A percentile compares a stretch with the other conserved stretches of the same genome.
Conservation (phyloP, 106 monocot species). For the Acorus calamus region DNA sequence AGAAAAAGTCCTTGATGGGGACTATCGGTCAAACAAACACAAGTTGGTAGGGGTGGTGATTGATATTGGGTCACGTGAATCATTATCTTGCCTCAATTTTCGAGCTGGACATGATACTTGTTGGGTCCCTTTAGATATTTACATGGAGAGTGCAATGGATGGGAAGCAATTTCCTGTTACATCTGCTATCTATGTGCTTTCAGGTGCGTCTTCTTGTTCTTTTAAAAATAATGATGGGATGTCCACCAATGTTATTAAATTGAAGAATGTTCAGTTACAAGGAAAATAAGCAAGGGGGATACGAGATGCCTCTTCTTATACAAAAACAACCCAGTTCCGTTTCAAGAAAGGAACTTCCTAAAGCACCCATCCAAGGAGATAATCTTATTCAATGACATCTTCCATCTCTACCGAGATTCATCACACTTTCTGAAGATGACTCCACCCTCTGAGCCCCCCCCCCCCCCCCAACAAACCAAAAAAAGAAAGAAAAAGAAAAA, state of each 20-base stretch:
- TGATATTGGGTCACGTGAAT: conserved; percentile 24
- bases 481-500: no score
- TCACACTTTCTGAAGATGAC: no score
- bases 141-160: conserved; percentile 87
- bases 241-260: background rate
- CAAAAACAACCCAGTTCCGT: no score
- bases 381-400: no score
- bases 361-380: no score
- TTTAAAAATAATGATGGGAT: background rate
- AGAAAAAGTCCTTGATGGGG: conserved; percentile 22
- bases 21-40: conserved; percentile 22
- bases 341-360: no score
- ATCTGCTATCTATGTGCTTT: conserved; percentile 65
- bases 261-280: background rate
- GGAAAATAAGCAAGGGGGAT: background rate
- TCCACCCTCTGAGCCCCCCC: no score
- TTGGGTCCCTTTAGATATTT: conserved; percentile 78
- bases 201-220: conserved; percentile 29
- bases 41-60: conserved; percentile 42
- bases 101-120: conserved; percentile 40
- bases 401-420: no score
- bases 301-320: background rate
- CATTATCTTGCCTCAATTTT: conserved; percentile 18
- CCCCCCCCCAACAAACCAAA: no score
- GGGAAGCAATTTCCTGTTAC: conserved; percentile 64